Evolutionary conservation across 2,329 filamentous ascomycete genomes (phyloP), one percentile per base, ranked within the genome.

Genomic region (Sporothrix humicola): DNA sequence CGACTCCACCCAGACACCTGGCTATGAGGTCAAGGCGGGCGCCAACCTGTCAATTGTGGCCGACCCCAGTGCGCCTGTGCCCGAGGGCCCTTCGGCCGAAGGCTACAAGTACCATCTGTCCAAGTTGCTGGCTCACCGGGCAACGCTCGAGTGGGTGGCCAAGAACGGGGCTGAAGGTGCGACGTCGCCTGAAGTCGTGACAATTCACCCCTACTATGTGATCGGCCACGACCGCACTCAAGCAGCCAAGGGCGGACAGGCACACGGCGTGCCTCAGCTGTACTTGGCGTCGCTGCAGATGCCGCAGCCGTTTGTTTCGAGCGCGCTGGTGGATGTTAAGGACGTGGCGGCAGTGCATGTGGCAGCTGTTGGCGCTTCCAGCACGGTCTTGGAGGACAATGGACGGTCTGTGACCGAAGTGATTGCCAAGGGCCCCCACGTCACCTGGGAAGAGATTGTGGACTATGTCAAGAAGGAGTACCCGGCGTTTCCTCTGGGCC

Each of bases 21-120:
- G 42, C 5, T 52, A 26, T 10, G 48, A 52, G 9, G 12, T n/a
- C 52, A 10, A n/a, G 20, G 66, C 66, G n/a, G 59, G 52, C n/a
- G 3, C 13, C 23, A 69, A 69, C 46, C 20, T 6, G 8, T 52
- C 65, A 6, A 7, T 69, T 7, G 8, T 17, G 3, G 46, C 52
- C 26, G 46, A 69, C 8, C 13, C 50, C 8, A 12, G 50, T 12
- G 9, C 37, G 12, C 15, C 54, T n/a, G 4, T 56, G 1, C 54
- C 71, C 1, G 82, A 84, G 0, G 76, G 76, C 0, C 65, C 59
- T 17, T 75, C 75, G 20, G 59, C 72, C 31, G 76, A 77, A 8
- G 73, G 76, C 4, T 56, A 71, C 23, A 80, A 78, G 52, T 81
- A 81, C 77, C 74, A 77, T 59, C 76, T 77, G 1, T 78, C 76